Evolutionary conservation across 2,329 filamentous ascomycete genomes (phyloP), one percentile per base, ranked within the genome.

Genomic region (Aspergillus chevalieri): DNA sequence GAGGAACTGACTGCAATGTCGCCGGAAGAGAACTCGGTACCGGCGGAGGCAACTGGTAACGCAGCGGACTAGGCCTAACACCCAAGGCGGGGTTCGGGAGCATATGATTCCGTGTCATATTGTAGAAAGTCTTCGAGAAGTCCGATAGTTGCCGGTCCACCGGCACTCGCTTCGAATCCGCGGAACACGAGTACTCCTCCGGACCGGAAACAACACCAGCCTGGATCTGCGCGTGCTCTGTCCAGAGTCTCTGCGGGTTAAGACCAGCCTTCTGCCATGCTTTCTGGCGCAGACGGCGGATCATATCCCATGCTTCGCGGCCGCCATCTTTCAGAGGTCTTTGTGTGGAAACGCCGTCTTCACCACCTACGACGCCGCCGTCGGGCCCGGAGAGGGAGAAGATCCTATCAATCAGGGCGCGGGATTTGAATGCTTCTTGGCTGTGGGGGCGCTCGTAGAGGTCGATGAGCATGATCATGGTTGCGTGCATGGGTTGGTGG

Each of bases 291-390:
- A 76, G 64, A 14, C 71, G 63, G 28, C 71, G 69, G 49, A 76
- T 69, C 73, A 75, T 74, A 44, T 72, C 68, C 73, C 73, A 76
- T 9, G 73, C 73, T 60, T 76, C 72, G 42, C 69, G 66, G n/a
- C 73, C 74, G 14, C 73, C 73, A 46, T 76, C 73, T 47, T 72
- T 71, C 2, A 76, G 51, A 1, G 73, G 73, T 17, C 72, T 60
- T 46, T 72, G 69, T 1, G 68, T 69, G 5, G 70, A 69, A 26
- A 72, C 62, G 14, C 72, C 72, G 50, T 75, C 69, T 55, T 74
- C 68, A 3, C 70, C 70, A 22, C 72, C 72, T 2, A 75, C 71
- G 4, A 75, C 72, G 1, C 73, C 73, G 14, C 69, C 68, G 44
- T 74, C 71, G 0, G 72, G 72, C 0, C 70, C 70, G 7, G 71